These are phyloP conservation scores for Arctostaphylos glauca DNA, from an alignment of 148 eudicot genomes.

Conservation along the genomic window DNA sequence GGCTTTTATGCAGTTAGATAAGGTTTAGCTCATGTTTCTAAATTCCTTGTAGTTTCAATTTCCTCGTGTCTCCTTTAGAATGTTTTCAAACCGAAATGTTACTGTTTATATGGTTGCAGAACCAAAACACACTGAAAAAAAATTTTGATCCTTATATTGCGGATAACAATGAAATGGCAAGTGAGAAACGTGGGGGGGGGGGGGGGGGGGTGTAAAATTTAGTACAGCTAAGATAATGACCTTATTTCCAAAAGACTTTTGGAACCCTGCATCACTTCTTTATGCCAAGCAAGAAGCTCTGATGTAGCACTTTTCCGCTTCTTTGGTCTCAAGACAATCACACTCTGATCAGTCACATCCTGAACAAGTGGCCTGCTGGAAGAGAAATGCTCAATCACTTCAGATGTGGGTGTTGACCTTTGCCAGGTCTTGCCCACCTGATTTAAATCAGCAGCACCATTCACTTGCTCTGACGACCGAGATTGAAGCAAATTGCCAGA, in stretches of 20 bases:
- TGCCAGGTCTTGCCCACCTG: slow-evolving; percentile 31
- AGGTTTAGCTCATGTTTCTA: not conserved
- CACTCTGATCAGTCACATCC: slow-evolving; percentile 27
- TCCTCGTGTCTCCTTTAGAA: not conserved
- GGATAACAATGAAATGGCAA: slow-evolving; percentile 4
- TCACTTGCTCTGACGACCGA: slow-evolving; percentile 33
- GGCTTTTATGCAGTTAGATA: not conserved
- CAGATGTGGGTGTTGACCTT: slow-evolving; percentile 26
- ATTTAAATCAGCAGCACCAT: slow-evolving; percentile 37
- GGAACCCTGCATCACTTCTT: slow-evolving; percentile 50
- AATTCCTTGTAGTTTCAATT: not conserved
- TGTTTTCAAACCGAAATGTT: not conserved
- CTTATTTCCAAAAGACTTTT: slow-evolving; percentile 46
- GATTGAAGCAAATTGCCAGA: slow-evolving; percentile 31
- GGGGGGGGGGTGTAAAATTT: too few relatives aligned
- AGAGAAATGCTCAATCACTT: slow-evolving; percentile 35
- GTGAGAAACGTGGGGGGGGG: not conserved
- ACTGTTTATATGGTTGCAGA: not conserved
- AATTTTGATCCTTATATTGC: slow-evolving; percentile 5
- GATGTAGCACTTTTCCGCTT: slow-evolving; percentile 64
- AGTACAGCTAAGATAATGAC: slow-evolving; percentile 30
- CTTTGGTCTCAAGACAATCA: slow-evolving; percentile 40
- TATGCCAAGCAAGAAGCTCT: slow-evolving; percentile 65
- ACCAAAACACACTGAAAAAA: not conserved
- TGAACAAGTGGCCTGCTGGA: slow-evolving; percentile 34